Evolutionary conservation across 2,329 filamentous ascomycete genomes (phyloP), one percentile per base, ranked within the genome.

Genomic region (Stachybotrys chartarum): DNA sequence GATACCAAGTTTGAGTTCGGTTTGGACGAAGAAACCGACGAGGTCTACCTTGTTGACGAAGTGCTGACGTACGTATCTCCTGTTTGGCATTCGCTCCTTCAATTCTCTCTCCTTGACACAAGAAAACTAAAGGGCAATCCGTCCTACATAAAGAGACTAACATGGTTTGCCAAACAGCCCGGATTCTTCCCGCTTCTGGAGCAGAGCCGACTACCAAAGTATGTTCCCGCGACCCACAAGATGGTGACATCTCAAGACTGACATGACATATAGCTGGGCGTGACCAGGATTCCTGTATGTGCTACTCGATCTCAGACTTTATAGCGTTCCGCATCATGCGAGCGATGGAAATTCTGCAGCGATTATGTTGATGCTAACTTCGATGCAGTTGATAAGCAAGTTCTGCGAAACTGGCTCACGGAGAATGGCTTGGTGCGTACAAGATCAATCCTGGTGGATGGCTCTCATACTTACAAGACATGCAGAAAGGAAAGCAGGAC

Each of bases 1-100:
- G 52, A 54, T 32, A 54, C 52, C 52, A 54, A 54, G 45, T 49
- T 54, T 30, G 52, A 54, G 52, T 54, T 54, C 50, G 52, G 52
- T 18, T 11, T 54, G 17, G 52, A 54, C 16, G 52, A 54, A 30
- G 52, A 49, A n/a, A 54, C 44, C 5, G 52, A 54, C 24, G 52
- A 54, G 30, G 45, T 54, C 31, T 49, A 49, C 46, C 45, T 54
- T 12, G 52, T 54, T 11, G 52, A 54, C 46, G 52, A 54, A 24
- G 52, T 54, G 16, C 45, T 54, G 10, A 52, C 50, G 50, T 52
- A 39, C 17, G 50, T 52, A 10, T 11, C 24, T 8, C 16, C 30
- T 51, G n/a, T 10, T 6, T 3, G 45, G 18, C 2, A 24, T 24
- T 24, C 24, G 24, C 4, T 24, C 24, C 24, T 24, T 2, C 24